Conservation (phyloP, 2,329 filamentous ascomycete species). For the Aureobasidium sp. region DNA sequence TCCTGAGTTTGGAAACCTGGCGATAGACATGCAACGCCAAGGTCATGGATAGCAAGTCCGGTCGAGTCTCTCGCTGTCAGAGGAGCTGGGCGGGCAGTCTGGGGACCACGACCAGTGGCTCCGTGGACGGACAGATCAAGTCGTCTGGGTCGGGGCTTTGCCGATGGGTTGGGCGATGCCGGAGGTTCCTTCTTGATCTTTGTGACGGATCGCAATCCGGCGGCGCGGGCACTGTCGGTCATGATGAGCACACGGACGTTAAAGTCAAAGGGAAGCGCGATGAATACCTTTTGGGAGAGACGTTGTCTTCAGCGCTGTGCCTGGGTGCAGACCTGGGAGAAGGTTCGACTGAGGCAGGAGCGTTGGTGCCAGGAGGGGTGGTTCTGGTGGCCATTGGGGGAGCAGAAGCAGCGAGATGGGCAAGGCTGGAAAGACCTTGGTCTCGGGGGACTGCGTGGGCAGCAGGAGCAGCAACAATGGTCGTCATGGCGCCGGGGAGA, state of each 20-base stretch:
- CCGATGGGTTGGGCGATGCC: conserved; percentile 68
- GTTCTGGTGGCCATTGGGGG: conserved; percentile 26
- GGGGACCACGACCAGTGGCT: conserved; percentile 31
- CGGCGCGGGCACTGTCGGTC: conserved; percentile 12
- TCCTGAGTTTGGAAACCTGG: conserved; percentile 95
- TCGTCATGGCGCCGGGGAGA: conserved; percentile 31
- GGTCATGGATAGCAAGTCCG: conserved; percentile 75
- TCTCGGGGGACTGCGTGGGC: conserved; percentile 22
- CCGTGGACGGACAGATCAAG: conserved; percentile 60
- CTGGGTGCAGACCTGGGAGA: conserved; percentile 16
- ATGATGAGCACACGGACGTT: conserved; percentile 19
- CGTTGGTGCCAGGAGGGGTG: conserved; percentile 28
- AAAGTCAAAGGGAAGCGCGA: neutral
- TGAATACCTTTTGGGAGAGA: conserved; percentile 41
- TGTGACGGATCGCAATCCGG: conserved; percentile 52
- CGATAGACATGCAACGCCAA: conserved; percentile 87
- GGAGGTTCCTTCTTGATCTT: conserved; percentile 93
- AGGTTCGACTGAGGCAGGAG: conserved; percentile 25
- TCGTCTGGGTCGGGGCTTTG: conserved; percentile 66
- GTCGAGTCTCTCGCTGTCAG: conserved; percentile 67
- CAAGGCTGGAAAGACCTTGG: conserved; percentile 15
- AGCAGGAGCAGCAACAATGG: conserved; percentile 36
- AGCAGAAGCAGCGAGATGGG: conserved; percentile 20
- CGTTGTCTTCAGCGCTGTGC: conserved; percentile 37
- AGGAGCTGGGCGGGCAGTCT: conserved; percentile 52